phyloP scores from a whole-genome alignment of 2,329 filamentous ascomycete species.

The Sclerotinia nivalis region DNA sequence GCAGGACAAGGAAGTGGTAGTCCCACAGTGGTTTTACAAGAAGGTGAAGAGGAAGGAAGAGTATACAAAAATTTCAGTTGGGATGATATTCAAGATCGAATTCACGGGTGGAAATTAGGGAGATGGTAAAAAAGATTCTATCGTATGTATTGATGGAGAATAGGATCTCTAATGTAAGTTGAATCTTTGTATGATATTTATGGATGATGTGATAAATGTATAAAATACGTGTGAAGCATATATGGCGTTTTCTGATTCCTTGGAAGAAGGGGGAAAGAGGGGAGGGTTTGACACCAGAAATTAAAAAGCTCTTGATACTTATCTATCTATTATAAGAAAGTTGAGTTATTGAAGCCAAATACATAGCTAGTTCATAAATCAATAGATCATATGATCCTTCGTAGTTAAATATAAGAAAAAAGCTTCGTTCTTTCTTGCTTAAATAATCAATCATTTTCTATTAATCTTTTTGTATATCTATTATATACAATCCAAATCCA shows the following conservation, averaged over 20 bases:
- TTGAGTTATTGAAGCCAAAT: too few species aligned
- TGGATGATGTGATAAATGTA: conserved; percentile 9
- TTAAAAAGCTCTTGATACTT: background rate
- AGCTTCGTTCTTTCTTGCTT: too few species aligned
- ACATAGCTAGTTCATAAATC: too few species aligned
- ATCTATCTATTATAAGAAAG: background rate
- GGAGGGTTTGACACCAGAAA: background rate
- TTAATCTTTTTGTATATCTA: too few species aligned
- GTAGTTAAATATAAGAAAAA: too few species aligned
- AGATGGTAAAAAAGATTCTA: conserved; percentile 50
- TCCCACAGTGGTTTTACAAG: conserved; percentile 92
- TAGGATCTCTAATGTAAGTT: background rate
- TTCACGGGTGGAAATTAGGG: conserved; percentile 81
- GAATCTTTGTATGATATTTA: conserved; percentile 3
- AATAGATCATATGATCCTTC: too few species aligned
- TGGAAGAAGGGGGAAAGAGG: background rate
- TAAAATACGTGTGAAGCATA: background rate
- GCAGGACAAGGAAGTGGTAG: conserved; percentile 76
- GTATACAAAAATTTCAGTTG: conserved; percentile 69
- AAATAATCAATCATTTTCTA: too few species aligned
- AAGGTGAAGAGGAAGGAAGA: conserved; percentile 70
- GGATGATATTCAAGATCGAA: conserved; percentile 86
- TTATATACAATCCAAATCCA: too few species aligned
- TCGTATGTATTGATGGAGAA: background rate
- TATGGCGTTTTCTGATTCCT: background rate